phyloP scores from a whole-genome alignment of 805 yeast species.

The Saccharomycopsis lassenensis region DNA sequence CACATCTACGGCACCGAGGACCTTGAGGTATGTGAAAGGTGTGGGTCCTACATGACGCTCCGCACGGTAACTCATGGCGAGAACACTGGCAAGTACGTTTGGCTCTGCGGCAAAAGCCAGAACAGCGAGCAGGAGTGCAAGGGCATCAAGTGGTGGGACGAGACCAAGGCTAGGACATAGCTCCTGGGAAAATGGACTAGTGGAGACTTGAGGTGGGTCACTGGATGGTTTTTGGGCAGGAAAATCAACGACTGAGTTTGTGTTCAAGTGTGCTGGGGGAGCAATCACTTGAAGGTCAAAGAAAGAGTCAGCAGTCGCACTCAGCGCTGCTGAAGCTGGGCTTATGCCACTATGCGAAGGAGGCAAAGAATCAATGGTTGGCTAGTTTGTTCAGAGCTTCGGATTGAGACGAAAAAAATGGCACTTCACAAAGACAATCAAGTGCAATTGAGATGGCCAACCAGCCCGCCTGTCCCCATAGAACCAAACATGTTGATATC shows the following conservation, averaged over 20 bases:
- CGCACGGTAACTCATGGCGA: constrained; percentile 42
- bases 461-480: too few species aligned
- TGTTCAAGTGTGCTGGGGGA: constrained; percentile 2
- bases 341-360: neutral
- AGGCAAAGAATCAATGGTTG: neutral
- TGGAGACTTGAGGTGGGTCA: too few species aligned
- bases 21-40: constrained; percentile 33
- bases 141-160: constrained; percentile 5
- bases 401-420: too few species aligned
- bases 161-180: too few species aligned
- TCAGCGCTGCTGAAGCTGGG: constrained; percentile 2
- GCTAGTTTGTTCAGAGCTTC: neutral
- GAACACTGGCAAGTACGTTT: constrained; percentile 47
- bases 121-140: constrained; percentile 3
- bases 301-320: constrained; percentile 1
- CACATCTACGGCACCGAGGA: constrained; percentile 30
- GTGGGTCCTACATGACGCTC: constrained; percentile 36
- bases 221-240: too few species aligned
- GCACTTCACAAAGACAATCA: too few species aligned
- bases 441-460: too few species aligned
- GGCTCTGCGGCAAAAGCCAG: constrained; percentile 49
- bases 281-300: constrained; percentile 1
- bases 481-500: too few species aligned
- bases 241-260: constrained; percentile 1
- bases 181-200: too few species aligned